Evolutionary conservation across 148 eudicot genomes (phyloP).

Genomic region (Arbutus unedo): DNA sequence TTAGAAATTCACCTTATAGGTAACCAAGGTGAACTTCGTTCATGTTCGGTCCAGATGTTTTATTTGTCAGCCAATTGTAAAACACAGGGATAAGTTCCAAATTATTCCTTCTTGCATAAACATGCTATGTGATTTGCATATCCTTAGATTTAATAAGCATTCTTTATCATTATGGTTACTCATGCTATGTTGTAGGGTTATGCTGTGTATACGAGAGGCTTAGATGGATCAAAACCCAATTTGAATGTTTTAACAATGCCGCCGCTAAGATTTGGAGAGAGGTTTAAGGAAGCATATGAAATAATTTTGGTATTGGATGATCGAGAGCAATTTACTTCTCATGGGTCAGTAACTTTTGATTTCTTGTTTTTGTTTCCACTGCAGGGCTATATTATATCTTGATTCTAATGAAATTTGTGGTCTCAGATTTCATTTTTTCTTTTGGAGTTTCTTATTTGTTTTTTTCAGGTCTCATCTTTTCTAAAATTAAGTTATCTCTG

Average conservation of each 20-base stretch:
- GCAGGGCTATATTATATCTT: background rate
- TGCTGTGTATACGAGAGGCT: slow-evolving; percentile 26
- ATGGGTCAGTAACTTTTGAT: slow-evolving; percentile 51
- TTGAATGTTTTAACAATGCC: slow-evolving; percentile 53
- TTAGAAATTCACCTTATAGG: background rate
- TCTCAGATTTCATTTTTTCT: background rate
- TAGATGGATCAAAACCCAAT: slow-evolving; percentile 26
- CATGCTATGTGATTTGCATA: slow-evolving; percentile 10
- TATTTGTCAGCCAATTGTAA: slow-evolving; percentile 4
- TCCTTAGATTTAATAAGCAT: background rate
- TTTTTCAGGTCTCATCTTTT: background rate
- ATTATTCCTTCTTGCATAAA: background rate
- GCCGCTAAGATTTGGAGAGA: slow-evolving; percentile 67
- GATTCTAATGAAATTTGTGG: background rate
- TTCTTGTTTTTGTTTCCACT: background rate
- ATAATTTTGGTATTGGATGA: slow-evolving; percentile 77
- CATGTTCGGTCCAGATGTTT: background rate
- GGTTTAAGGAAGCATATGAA: slow-evolving; percentile 68
- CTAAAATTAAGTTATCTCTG: background rate
- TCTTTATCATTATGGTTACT: background rate
- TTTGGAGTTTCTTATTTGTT: background rate
- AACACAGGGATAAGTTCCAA: background rate
- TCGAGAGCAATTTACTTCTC: slow-evolving; percentile 73
- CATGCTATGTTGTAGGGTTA: slow-evolving; percentile 33
- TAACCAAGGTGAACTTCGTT: slow-evolving; percentile 1